phyloP scores from a whole-genome alignment of 345 rosid genomes.

The Cochlearia excelsa region DNA sequence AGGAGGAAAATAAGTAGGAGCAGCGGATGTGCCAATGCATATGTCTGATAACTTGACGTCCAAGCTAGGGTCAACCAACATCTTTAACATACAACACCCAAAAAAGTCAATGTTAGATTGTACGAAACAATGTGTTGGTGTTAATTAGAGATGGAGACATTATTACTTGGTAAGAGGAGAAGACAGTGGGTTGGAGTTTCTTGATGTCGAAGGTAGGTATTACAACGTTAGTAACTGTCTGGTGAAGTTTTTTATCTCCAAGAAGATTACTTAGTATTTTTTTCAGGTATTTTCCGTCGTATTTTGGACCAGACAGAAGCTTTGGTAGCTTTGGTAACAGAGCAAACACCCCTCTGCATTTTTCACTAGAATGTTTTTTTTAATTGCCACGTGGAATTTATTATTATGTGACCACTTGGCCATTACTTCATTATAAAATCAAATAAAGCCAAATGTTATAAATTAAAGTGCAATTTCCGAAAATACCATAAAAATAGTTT shows the following conservation, averaged over 20 bases:
- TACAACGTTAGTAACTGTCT: slow-evolving; percentile 58
- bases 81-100: slow-evolving; percentile 34
- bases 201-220: slow-evolving; percentile 71
- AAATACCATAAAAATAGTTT: no score
- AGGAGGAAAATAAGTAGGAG: slow-evolving; percentile 68
- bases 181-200: slow-evolving; percentile 62
- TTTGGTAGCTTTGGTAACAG: slow-evolving; percentile 38
- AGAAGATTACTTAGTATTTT: slow-evolving; percentile 34
- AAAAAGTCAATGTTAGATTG: not conserved
- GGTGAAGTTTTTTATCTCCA: slow-evolving; percentile 46
- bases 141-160: not conserved
- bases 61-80: slow-evolving; percentile 29
- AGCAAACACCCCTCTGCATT: slow-evolving; percentile 40
- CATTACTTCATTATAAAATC: not conserved
- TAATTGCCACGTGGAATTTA: slow-evolving; percentile 5
- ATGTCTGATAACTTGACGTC: slow-evolving; percentile 63
- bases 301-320: slow-evolving; percentile 59
- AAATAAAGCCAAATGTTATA: no score
- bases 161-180: slow-evolving; percentile 58
- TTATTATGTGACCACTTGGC: not conserved
- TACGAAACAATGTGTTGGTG: not conserved
- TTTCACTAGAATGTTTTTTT: slow-evolving; percentile 2
- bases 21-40: slow-evolving; percentile 65
- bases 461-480: no score
- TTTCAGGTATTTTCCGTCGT: slow-evolving; percentile 57